Conservation (phyloP, 305 asterid species). For the Striga hermonthica region DNA sequence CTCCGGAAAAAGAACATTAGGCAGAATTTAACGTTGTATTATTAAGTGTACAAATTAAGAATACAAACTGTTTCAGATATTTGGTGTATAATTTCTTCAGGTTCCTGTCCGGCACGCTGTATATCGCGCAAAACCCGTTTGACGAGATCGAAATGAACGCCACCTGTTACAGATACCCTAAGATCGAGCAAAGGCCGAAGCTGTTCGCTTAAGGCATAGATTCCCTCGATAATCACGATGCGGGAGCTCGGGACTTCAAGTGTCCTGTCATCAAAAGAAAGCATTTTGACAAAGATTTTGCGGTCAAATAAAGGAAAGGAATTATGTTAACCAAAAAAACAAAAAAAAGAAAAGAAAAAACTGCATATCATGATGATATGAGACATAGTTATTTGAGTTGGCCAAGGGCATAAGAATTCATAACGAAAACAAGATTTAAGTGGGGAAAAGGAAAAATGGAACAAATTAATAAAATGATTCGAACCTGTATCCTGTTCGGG, state of each 20-base stretch:
- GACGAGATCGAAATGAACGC: slow-evolving; percentile 98
- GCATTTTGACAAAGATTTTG: slow-evolving; percentile 11
- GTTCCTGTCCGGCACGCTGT: slow-evolving; percentile 97
- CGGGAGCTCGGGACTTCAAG: slow-evolving; percentile 95
- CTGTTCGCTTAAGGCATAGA: slow-evolving; percentile 90
- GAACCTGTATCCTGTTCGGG: slow-evolving; percentile 92
- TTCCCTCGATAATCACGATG: slow-evolving; percentile 90
- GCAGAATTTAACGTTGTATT: slow-evolving; percentile 11
- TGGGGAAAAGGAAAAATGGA: too few relatives aligned
- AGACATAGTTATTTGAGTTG: too few relatives aligned
- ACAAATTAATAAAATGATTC: neutral
- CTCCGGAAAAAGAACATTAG: slow-evolving; percentile 11
- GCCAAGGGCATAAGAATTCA: too few relatives aligned
- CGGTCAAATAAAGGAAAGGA: slow-evolving; percentile 14
- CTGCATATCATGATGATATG: too few relatives aligned
- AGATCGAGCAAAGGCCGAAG: slow-evolving; percentile 86
- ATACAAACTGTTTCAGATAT: slow-evolving; percentile 91
- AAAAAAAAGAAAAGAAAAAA: neutral
- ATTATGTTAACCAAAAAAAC: slow-evolving; percentile 5
- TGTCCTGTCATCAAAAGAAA: slow-evolving; percentile 55
- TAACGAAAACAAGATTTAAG: too few relatives aligned
- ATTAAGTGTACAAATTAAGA: slow-evolving; percentile 28
- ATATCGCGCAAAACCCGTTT: slow-evolving; percentile 97
- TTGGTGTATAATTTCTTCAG: slow-evolving; percentile 97
- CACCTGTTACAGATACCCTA: slow-evolving; percentile 94